These are phyloP conservation scores for Colletotrichum lupini DNA, from an alignment of 2,329 filamentous ascomycete species.

Conservation along the genomic window DNA sequence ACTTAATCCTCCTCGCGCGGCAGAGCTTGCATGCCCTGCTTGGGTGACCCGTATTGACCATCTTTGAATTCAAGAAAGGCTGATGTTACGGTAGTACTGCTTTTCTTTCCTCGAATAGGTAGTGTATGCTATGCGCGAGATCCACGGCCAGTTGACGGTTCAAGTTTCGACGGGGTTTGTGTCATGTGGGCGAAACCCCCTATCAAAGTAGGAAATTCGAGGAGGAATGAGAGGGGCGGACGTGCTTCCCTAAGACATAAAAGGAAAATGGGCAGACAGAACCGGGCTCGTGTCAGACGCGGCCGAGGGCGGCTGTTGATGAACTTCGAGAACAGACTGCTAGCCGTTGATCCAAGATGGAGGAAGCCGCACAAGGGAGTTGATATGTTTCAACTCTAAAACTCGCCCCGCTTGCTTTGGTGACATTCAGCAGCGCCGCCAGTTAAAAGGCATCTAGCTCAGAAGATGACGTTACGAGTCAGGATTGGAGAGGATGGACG, in stretches of 20 bases:
- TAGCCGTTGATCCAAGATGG: background rate
- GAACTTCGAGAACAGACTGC: background rate
- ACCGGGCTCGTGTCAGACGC: constrained; percentile 22
- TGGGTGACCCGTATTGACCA: constrained; percentile 37
- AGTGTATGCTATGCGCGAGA: background rate
- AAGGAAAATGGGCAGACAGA: constrained; percentile 6
- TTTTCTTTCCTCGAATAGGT: background rate
- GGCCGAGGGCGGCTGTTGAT: constrained; percentile 8
- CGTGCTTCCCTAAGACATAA: constrained; percentile 22
- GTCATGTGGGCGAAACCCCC: constrained; percentile 20
- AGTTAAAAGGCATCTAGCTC: background rate
- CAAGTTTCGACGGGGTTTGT: constrained; percentile 4
- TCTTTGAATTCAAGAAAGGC: background rate
- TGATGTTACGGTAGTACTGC: background rate
- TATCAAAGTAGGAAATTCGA: constrained; percentile 20
- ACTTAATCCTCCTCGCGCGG: constrained; percentile 49
- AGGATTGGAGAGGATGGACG: background rate
- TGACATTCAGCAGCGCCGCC: background rate
- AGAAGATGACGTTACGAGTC: constrained; percentile 24
- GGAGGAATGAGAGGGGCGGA: background rate
- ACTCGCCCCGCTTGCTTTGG: constrained; percentile 28
- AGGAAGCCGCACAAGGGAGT: background rate
- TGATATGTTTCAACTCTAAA: constrained; percentile 34
- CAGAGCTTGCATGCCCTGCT: constrained; percentile 41
- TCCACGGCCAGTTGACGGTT: constrained; percentile 2